Base-by-base conservation (phyloP, 768 basidiomycete species). In the Crassisporium funariophilum region DNA sequence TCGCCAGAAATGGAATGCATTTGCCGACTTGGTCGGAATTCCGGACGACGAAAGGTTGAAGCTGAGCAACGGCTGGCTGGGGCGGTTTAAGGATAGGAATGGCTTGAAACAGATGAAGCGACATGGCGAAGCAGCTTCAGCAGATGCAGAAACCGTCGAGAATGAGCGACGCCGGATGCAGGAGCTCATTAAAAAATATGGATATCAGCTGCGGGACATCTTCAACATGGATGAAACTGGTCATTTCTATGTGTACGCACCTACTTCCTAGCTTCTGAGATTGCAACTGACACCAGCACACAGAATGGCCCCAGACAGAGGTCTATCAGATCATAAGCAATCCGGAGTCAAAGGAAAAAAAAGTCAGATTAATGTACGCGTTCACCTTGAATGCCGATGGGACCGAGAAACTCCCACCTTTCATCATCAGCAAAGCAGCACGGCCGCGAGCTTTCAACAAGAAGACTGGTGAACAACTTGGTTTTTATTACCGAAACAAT, bases 401-500 rank as follows among this genome's bases (percentile, higher is more conserved):
- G 19, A 57, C 54, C 4, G 60, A 62, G 43, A 69, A 64, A 40
- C 61, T 55, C 12, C 56, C 46, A 33, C 50, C 58, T 7, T 58
- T 66, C 42, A 49, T 65, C 45, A 73, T 70, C 53, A 72, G 67
- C 15, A 67, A 66, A 42, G 49, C 58, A 4, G 33, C 34, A 22
- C 21, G 46, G 27, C 71, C 71, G 9, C 53, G 57, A 8, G 46
- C 55, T 9, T 71, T 71, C 46, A 38, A 54, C 2, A 59, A 59
- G 29, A 64, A 68, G 38, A 49, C 52, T 16, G 68, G 58, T 8
- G 48, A 29, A 13, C 53, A 66, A 41, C 57, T 70, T 17, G 62
- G 67, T 1, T 72, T 70, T 46, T 49, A 59, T 42, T 72, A 72
- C 38, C 54, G 54, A 11, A 66, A 63, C 56, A 74, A 72, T 54